Base-by-base conservation (phyloP, 371 early-diverging fungal species). In the Funneliformis caledonium region DNA sequence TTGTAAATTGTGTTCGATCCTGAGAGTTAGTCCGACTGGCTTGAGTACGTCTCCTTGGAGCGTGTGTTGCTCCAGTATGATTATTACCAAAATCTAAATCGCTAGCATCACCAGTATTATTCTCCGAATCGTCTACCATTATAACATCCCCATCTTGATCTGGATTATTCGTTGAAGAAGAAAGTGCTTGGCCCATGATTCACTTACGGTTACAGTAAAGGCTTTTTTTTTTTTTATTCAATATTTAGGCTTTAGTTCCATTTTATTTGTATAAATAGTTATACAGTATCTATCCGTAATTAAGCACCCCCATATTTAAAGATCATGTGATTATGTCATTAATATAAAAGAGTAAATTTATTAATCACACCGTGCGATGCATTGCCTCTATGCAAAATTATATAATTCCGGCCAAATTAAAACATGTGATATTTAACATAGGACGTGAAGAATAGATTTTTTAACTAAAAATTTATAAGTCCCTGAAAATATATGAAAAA, bases 121-220 rank as follows among this genome's bases (percentile, higher is more conserved):
- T 48, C n/a, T 73, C 73, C 16, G 73, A 56, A 73, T 73, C 59
- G 42, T 73, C 73, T 42, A 73, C 73, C 73, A 73, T 73, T 52
- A 56, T 56, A 56, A 73, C 59, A 73, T 73, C 73, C 43, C 73
- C 73, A 48, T 73, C 73, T 48, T 73, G 73, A 73, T 73, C 73
- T 33, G 50, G 73, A 26, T 56, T 73, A 50, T 56, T 73, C 31
- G 73, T 14, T 16, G 73, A 73, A 42, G 73, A 52, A 16, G 73
- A 73, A 56, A 37, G 33, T 14, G n/a, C 37, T 37, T 73, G 73
- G 1, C 73, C 73, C 73, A 73, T 73, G n/a, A 33, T 37, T 65
- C 2, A 37, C 37, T 65, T 65, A 33, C 26, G 37, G 16, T 65
- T 65, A 64, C 52, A 52, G 19, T 65, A 31, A 64, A 37, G 65